Conservation (phyloP, 441 rosid species). For the Flueggea neowawraea region DNA sequence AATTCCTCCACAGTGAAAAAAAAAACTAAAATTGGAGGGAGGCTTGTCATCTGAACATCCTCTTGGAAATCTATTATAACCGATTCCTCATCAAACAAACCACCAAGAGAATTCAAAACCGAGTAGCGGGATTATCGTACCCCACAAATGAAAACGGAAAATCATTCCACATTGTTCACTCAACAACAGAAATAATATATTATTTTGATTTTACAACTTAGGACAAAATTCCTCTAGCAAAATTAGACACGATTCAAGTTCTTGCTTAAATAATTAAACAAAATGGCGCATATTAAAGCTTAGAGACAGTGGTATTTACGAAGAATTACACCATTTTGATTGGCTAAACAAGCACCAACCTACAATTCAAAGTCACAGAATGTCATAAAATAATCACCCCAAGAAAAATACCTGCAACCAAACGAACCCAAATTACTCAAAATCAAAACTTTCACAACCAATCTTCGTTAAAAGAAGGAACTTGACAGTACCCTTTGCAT, state of each 20-base stretch:
- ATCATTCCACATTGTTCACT: not conserved
- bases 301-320: slow-evolving; percentile 29
- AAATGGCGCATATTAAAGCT: too few species aligned
- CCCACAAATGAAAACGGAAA: not conserved
- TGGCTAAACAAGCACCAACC: slow-evolving; percentile 99
- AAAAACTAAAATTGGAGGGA: slow-evolving; percentile 42
- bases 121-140: too few species aligned
- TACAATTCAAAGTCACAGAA: slow-evolving; percentile 11
- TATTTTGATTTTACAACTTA: not conserved
- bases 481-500: slow-evolving; percentile 52
- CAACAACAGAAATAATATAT: not conserved
- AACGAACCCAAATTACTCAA: not conserved
- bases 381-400: slow-evolving; percentile 97
- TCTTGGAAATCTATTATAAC: slow-evolving; percentile 98
- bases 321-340: slow-evolving; percentile 80
- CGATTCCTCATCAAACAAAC: slow-evolving; percentile 58
- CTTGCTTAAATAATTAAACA: too few species aligned
- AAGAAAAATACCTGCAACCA: slow-evolving; percentile 59
- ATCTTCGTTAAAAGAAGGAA: not conserved
- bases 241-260: too few species aligned
- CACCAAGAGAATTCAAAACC: not conserved
- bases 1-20: slow-evolving; percentile 3
- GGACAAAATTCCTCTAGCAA: too few species aligned
- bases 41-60: slow-evolving; percentile 97
- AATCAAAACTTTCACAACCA: not conserved